Base-by-base conservation (phyloP, 495 filamentous ascomycete genomes). In the Trichoderma orchidacearum region DNA sequence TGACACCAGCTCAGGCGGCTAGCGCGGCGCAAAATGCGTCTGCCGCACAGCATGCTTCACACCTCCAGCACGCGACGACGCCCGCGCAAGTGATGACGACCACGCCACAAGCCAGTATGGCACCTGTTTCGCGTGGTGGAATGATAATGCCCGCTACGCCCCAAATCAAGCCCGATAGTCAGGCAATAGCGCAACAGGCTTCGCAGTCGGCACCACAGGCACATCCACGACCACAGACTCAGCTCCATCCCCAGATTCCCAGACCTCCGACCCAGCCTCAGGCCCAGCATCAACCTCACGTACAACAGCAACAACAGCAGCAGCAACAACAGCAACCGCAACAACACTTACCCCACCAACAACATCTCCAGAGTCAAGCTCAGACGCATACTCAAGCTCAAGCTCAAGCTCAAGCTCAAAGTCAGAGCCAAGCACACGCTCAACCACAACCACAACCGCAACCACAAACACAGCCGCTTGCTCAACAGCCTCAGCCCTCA, bases 161-260 rank as follows among this genome's bases (percentile, higher is more conserved):
- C 7, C 41, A 48, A 17, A 48, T 48, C 41, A 48, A 27, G 15
- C 41, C 53, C 23, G 51, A 34, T 11, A 21, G 2, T 9, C 53
- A 55, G 18, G 53, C 30, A 27, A 18, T 7, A 27, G n/a, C 7
- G 31, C 53, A 27, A 6, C 53, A 55, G 1, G 30, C 30, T 30
- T 30, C 28, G n/a, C 51, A 53, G 17, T 23, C 27, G 8, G 25
- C 17, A 7, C 27, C 51, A 28, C 27, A 25, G 21, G 30, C 53
- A 23, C 30, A 30, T 30, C 53, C 17, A 13, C 29, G 53, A 36
- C 30, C 53, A 3, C 53, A 55, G 30, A 36, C 30, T 27, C 53
- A 55, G 31, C 53, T 55, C 13, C 30, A 30, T 32, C 53, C 53
- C 9, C 53, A 55, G 53, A 13, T 55, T 11, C 53, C 53, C 23